Evolutionary conservation across 176 grass and related monocot species (phyloP).

Genomic region (Eremochloa ophiuroides): DNA sequence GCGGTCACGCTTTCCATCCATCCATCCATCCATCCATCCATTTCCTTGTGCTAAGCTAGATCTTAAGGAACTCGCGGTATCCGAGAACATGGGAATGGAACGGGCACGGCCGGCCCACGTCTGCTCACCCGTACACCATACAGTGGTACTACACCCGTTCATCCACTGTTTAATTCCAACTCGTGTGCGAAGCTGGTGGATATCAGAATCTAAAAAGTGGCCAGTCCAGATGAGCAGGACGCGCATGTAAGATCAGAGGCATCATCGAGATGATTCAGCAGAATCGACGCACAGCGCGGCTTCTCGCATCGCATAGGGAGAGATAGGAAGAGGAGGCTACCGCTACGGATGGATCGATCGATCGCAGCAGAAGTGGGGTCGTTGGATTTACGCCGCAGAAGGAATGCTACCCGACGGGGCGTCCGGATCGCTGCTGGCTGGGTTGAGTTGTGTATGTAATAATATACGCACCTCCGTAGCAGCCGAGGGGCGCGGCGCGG

Average conservation of each 20-base stretch:
- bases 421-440: neutral
- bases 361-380: neutral
- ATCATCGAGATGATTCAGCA: neutral
- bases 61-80: neutral
- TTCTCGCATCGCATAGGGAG: too few species aligned
- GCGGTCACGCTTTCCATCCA: neutral
- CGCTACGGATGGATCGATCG: neutral
- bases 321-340: neutral
- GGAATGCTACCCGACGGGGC: neutral
- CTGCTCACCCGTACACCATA: neutral
- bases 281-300: neutral
- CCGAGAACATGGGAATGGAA: slow-evolving; percentile 11
- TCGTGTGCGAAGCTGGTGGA: neutral
- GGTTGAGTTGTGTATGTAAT: neutral
- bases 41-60: neutral
- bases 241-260: neutral
- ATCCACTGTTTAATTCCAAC: neutral
- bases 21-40: neutral
- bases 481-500: neutral
- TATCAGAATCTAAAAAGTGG: neutral
- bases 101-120: slow-evolving; percentile 12
- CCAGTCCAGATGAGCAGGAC: too few species aligned
- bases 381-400: neutral
- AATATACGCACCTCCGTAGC: slow-evolving; percentile 18
- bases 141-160: neutral